Base-by-base conservation (phyloP, 495 filamentous ascomycete species). In the Penicillium desertorum region DNA sequence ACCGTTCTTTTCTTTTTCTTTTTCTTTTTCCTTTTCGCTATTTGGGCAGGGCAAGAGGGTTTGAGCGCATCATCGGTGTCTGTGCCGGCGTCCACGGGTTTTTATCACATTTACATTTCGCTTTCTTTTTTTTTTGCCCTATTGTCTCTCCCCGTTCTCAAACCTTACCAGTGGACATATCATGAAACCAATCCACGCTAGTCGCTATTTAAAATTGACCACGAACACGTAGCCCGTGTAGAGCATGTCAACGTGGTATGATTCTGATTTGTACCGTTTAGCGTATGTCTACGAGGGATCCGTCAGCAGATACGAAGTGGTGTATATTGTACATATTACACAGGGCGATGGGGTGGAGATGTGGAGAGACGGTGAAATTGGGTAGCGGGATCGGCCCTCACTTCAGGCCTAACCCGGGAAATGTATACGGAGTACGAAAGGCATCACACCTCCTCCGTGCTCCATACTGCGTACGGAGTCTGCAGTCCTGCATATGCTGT, bases 21-120 rank as follows among this genome's bases (percentile, higher is more conserved):
- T 39, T 56, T 39, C 43, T 41, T 51, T 39, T 58, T 25, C 20
- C 45, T 16, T 61, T 45, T 61, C 52, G 29, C 44, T 55, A 56
- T 57, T 59, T 62, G 56, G 50, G 52, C 48, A 60, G 51, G 66
- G 59, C 59, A 56, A 58, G 57, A 59, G 63, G 63, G 46, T 66
- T 63, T 36, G 52, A 63, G 63, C 60, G 63, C 58, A 64, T 66
- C 27, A 55, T 54, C 59, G 47, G 59, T 41, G 61, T 52, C 48
- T 58, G 57, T 45, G 59, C 56, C 34, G 57, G 51, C 49, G 57
- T 34, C 30, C 30, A 34, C 3, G 30, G 30, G 30, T 58, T 62
- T 39, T 50, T 34, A 49, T 47, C 29, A 48, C 30, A 45, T 56
- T 56, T 49, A 32, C 54, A 22, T 56, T 48, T 44, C 42, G 45